Evolutionary conservation across 345 rosid species (phyloP).

Genomic region (Pseudoturritis turrita): DNA sequence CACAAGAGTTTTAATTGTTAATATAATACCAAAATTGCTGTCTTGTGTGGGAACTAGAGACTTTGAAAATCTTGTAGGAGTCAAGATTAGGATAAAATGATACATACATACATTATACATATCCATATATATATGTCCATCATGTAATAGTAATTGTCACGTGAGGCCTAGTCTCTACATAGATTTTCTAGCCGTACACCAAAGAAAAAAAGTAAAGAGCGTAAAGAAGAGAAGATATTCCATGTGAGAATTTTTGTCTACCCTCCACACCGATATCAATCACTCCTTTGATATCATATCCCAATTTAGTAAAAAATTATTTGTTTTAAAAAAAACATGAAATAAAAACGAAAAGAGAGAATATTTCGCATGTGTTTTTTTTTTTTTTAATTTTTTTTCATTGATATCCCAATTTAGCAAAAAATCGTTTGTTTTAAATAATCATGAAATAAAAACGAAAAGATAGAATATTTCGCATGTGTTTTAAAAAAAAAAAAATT

Average conservation of each 20-base stretch:
- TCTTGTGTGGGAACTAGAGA: background rate
- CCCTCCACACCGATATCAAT: background rate
- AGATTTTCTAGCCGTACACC: slow-evolving; percentile 19
- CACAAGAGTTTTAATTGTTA: background rate
- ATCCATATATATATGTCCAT: too few species aligned
- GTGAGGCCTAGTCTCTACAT: slow-evolving; percentile 5
- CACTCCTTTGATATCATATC: background rate
- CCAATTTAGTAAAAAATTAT: background rate
- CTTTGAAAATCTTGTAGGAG: background rate
- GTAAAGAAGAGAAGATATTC: background rate
- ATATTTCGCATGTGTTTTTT: too few species aligned
- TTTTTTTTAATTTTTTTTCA: too few species aligned
- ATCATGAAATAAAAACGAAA: too few species aligned
- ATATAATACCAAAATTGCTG: background rate
- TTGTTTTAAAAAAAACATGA: too few species aligned
- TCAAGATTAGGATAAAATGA: background rate
- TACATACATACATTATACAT: too few species aligned
- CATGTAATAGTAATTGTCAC: slow-evolving; percentile 21
- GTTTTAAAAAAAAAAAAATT: background rate
- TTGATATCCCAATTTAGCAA: background rate
- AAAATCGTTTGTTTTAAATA: background rate
- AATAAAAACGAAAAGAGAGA: too few species aligned
- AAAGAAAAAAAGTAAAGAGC: too few species aligned
- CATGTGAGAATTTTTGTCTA: slow-evolving; percentile 17
- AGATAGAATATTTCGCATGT: too few species aligned